These are phyloP conservation scores for Neonectria ditissima DNA, from an alignment of 2,329 filamentous ascomycete genomes.

Conservation along the genomic window DNA sequence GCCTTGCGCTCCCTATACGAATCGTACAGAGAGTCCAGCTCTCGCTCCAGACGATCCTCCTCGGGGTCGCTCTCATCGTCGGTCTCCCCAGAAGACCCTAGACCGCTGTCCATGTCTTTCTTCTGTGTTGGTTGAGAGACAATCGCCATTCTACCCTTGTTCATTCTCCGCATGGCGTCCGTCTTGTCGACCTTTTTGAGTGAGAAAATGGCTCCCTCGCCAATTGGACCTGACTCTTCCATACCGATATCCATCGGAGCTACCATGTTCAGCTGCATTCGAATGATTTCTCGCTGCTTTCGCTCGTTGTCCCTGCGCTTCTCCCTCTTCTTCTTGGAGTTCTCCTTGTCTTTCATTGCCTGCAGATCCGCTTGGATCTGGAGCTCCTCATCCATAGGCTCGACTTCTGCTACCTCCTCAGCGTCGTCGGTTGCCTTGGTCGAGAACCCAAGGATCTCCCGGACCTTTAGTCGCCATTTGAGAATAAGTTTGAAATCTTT, in stretches of 20 bases:
- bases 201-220: slow-evolving; percentile 86
- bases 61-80: slow-evolving; percentile 80
- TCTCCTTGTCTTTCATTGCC: slow-evolving; percentile 82
- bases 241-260: slow-evolving; percentile 96
- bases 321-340: slow-evolving; percentile 82
- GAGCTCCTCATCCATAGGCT: slow-evolving; percentile 94
- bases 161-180: slow-evolving; percentile 70
- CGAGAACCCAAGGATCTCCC: slow-evolving; percentile 90
- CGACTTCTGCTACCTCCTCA: slow-evolving; percentile 83
- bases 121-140: slow-evolving; percentile 66
- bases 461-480: slow-evolving; percentile 88
- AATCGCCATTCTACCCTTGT: slow-evolving; percentile 81
- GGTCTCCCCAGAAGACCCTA: slow-evolving; percentile 64
- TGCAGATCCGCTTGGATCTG: slow-evolving; percentile 90
- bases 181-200: slow-evolving; percentile 85
- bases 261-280: slow-evolving; percentile 97
- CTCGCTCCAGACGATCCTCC: slow-evolving; percentile 82
- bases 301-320: slow-evolving; percentile 89
- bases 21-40: slow-evolving; percentile 90
- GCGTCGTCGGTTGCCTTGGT: slow-evolving; percentile 68
- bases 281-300: slow-evolving; percentile 93
- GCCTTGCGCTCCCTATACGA: slow-evolving; percentile 85
- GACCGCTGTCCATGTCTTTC: slow-evolving; percentile 71
- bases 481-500: slow-evolving; percentile 94
- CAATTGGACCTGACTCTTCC: slow-evolving; percentile 83